Percentiles rank a stretch among this genome's conserved stretches.
These are phyloP conservation scores for Setomelanomma holmii DNA, from an alignment of 2,329 filamentous ascomycete genomes.

Conservation along the genomic window DNA sequence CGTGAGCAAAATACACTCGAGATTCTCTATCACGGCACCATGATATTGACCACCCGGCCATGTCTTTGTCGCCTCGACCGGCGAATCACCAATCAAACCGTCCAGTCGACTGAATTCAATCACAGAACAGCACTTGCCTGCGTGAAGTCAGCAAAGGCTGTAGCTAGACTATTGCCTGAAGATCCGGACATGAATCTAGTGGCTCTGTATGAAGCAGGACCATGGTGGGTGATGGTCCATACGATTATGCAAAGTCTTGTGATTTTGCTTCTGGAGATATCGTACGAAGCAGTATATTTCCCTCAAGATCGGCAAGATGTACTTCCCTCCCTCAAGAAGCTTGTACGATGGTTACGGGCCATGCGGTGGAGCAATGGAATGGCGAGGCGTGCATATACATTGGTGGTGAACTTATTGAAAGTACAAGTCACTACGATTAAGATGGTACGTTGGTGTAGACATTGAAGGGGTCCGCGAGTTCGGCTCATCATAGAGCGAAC, in stretches of 20 bases:
- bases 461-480: not conserved
- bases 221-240: constrained; percentile 8
- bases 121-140: constrained; percentile 39
- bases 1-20: constrained; percentile 27
- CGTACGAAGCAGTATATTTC: constrained; percentile 26
- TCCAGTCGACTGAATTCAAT: constrained; percentile 41
- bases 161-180: constrained; percentile 45
- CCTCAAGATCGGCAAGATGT: constrained; percentile 30
- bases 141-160: constrained; percentile 41
- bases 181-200: constrained; percentile 7
- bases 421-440: constrained; percentile 16
- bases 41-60: constrained; percentile 49
- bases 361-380: constrained; percentile 39
- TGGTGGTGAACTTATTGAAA: constrained; percentile 23
- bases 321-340: constrained; percentile 36
- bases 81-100: constrained; percentile 38
- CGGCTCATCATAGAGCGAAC: not conserved
- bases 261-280: constrained; percentile 48
- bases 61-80: constrained; percentile 47
- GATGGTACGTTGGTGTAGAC: constrained; percentile 7
- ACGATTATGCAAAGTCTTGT: constrained; percentile 48
- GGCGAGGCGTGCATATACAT: constrained; percentile 39
- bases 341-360: constrained; percentile 41
- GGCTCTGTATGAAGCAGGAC: constrained; percentile 20
- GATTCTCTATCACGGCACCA: constrained; percentile 28